phyloP scores from a whole-genome alignment of 768 basidiomycete species.

The Phylloporus sp. region DNA sequence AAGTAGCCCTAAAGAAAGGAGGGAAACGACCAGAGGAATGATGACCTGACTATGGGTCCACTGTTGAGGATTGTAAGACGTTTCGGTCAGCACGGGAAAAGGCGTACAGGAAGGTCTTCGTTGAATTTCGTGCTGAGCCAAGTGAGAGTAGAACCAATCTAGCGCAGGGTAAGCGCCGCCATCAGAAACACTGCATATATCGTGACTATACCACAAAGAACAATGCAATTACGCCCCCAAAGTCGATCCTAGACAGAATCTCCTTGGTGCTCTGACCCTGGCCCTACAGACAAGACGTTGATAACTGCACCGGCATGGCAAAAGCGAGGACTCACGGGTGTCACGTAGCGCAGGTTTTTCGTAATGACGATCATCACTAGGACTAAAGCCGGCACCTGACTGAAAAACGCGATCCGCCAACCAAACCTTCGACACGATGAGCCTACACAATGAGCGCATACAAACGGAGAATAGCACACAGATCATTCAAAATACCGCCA shows the following conservation, averaged over 20 bases:
- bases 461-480: constrained; percentile 6
- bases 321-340: constrained; percentile 42
- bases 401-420: constrained; percentile 62
- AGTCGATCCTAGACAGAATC: constrained; percentile 74
- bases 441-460: not conserved
- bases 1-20: constrained; percentile 47
- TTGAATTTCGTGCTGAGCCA: constrained; percentile 72
- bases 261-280: constrained; percentile 58
- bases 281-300: constrained; percentile 39
- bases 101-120: constrained; percentile 50
- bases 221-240: constrained; percentile 65
- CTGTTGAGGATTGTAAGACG: constrained; percentile 27
- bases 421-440: constrained; percentile 9
- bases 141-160: constrained; percentile 57
- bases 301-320: not conserved
- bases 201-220: too few species aligned
- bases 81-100: too few species aligned
- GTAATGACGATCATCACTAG: constrained; percentile 45
- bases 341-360: constrained; percentile 56
- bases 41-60: constrained; percentile 54
- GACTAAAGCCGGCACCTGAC: constrained; percentile 63
- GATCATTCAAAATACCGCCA: constrained; percentile 18
- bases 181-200: too few species aligned
- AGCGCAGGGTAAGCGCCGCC: too few species aligned
- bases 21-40: constrained; percentile 40